Evolutionary conservation across 176 grass and related monocot genomes (phyloP), one percentile per base, ranked within the genome.

Genomic region (Hordeum marinum): DNA sequence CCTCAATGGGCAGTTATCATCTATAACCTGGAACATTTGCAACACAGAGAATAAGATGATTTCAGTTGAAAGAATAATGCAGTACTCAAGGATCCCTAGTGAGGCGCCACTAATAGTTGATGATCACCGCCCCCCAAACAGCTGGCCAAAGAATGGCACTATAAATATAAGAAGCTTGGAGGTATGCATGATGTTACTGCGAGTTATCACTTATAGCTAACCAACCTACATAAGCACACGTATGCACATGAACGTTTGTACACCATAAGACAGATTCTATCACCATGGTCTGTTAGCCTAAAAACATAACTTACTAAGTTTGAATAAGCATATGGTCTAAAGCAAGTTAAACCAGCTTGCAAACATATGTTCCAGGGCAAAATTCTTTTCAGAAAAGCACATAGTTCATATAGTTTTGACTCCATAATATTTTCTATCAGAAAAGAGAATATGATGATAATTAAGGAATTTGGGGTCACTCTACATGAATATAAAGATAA

Each of bases 11-110:
- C 96, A 98, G 87, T 32, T 94, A 70, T 82, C 93, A 80, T 67
- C 84, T 80, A 87, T 95, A 52, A 95, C 90, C 81, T 98, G 96
- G 96, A 95, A 98, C 80, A 90, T 92, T 71, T 98, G 96, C 88
- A 92, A 95, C 63, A 73, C 91, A 80, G 93, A 98, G 82, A 98
- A 98, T 89, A 98, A 94, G 90, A 98, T 98, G 90, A 98, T 95
- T 77, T 98, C 96, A 14, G 91, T 98, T 79, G 96, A 98, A 88
- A 95, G 96, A 89, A 95, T 98, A 90, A 68, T 95, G 88, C 96
- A 98, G 64, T 98, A 98, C 89, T 89, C 86, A 34, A 91, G 90
- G 76, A 94, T 98, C 67, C 88, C 83, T 54, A 92, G 88, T 25
- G 96, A 98, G 84, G 89, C 96, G 89, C 93, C 93, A 90, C 85